These are phyloP conservation scores for Ophiocordyceps camponoti-saundersi DNA, from an alignment of 2,329 filamentous ascomycete species.

Conservation along the genomic window DNA sequence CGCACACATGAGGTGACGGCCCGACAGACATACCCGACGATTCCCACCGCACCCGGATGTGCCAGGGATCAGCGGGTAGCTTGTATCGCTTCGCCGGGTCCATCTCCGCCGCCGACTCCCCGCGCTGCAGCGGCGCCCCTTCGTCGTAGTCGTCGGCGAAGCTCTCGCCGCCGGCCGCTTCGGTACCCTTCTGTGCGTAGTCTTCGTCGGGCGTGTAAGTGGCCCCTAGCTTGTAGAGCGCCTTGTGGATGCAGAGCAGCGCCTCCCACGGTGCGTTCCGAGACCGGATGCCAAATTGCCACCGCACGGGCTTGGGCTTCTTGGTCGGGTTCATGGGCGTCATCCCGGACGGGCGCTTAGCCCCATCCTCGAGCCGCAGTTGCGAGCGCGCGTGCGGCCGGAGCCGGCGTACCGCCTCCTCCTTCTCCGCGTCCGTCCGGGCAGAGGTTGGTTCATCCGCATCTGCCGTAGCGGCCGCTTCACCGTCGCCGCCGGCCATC, in stretches of 20 bases:
- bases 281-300: constrained; percentile 95
- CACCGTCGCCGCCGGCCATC: constrained; percentile 30
- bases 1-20: neutral
- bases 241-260: constrained; percentile 87
- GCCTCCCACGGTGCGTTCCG: constrained; percentile 90
- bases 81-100: constrained; percentile 51
- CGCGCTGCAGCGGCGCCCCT: constrained; percentile 14
- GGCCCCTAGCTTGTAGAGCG: constrained; percentile 71
- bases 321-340: constrained; percentile 47
- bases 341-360: constrained; percentile 41
- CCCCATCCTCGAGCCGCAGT: constrained; percentile 48
- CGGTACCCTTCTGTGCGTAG: constrained; percentile 27
- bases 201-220: constrained; percentile 63
- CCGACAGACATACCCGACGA: constrained; percentile 52
- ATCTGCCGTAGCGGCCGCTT: constrained; percentile 23
- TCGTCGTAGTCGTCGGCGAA: constrained; percentile 22
- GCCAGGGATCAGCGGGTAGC: constrained; percentile 88
- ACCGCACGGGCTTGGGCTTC: constrained; percentile 68
- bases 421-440: constrained; percentile 56
- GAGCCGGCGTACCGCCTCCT: constrained; percentile 62
- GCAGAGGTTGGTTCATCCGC: constrained; percentile 30
- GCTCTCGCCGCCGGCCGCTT: constrained; percentile 18
- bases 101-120: constrained; percentile 14
- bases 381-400: constrained; percentile 71
- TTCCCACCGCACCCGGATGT: constrained; percentile 77